Evolutionary conservation across 2,329 filamentous ascomycete species (phyloP), one percentile per base, ranked within the genome.

Genomic region (Cladophialophora psammophila): DNA sequence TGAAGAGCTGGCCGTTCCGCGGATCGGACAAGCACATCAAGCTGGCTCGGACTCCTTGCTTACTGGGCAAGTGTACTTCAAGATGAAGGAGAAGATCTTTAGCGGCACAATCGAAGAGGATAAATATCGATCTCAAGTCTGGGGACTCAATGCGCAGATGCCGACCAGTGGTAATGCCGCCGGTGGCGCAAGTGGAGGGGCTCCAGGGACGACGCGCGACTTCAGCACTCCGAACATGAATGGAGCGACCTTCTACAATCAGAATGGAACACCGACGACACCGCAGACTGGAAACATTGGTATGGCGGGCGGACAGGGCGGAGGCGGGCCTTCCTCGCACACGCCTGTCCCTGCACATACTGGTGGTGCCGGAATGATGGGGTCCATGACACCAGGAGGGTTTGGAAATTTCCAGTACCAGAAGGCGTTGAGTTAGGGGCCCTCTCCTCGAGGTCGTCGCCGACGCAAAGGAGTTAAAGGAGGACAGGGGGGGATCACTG

Each of bases 51-150:
- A 99, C 79, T 94, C 93, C 20, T 87, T 97, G 74, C 87, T 99
- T 35, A 99, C 95, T 0, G 95, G 95, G 57, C 90, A 91, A 74
- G 93, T 97, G 35, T 99, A 97, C 81, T 99, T 96, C 87, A 91
- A 93, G 75, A 91, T 98, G 84, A 88, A 90, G 67, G 90, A 93
- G 76, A 89, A 92, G 76, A 92, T 98, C 71, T 98, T 96, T 80
- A 90, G 91, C 73, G 91, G 91, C 68, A 86, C 88, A 31, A 91
- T 97, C 55, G 88, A 92, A 6, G 88, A 91, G 35, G 91, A 85
- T 38, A 84, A 96, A 72, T 93, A 96, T 72, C 83, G 91, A 5
- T 93, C 94, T 67, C 94, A 96, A 79, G 93, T 97, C 73, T 98
- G 94, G 91, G 94, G 94, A 10, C 83, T 98, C 9, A 94, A 93